Evolutionary conservation across 2,329 filamentous ascomycete genomes (phyloP).

Genomic region (Aspergillus brunneoviolaceus): DNA sequence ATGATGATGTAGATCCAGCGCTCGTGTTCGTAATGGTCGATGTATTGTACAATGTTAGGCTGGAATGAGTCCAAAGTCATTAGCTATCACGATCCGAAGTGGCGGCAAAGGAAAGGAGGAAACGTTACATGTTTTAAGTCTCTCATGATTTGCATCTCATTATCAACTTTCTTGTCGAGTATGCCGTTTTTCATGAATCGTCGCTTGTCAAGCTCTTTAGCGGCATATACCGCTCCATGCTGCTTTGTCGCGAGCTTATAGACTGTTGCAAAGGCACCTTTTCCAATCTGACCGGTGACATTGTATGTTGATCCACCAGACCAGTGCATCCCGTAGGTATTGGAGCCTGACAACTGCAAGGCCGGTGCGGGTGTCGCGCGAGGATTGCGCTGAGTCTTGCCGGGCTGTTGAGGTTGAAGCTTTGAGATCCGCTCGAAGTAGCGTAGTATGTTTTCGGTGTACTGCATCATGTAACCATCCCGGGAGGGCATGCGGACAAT

Average conservation of each 20-base stretch:
- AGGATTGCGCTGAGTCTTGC: conserved; percentile 21
- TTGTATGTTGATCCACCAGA: conserved; percentile 83
- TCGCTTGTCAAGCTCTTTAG: conserved; percentile 92
- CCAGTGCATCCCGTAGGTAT: conserved; percentile 69
- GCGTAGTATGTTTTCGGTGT: conserved; percentile 65
- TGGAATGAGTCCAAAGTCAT: conserved; percentile 33
- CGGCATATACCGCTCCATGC: conserved; percentile 79
- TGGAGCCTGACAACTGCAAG: conserved; percentile 36
- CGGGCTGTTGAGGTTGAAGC: conserved; percentile 24
- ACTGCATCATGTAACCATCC: conserved; percentile 67
- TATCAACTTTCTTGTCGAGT: conserved; percentile 87
- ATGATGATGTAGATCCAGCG: conserved; percentile 91
- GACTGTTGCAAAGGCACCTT: conserved; percentile 92
- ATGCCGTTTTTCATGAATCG: conserved; percentile 91
- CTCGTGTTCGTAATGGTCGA: conserved; percentile 82
- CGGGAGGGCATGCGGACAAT: conserved; percentile 80
- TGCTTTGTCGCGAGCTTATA: conserved; percentile 85
- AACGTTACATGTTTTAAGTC: conserved; percentile 72
- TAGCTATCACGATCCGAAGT: conserved; percentile 1
- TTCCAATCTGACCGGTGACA: conserved; percentile 76
- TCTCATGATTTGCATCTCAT: conserved; percentile 96
- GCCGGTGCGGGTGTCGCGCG: conserved; percentile 26
- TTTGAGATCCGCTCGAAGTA: conserved; percentile 55
- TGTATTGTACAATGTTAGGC: conserved; percentile 87
- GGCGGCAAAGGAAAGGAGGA: background rate